Base-by-base conservation (phyloP, 345 rosid genomes). In the Psidium guajava region DNA sequence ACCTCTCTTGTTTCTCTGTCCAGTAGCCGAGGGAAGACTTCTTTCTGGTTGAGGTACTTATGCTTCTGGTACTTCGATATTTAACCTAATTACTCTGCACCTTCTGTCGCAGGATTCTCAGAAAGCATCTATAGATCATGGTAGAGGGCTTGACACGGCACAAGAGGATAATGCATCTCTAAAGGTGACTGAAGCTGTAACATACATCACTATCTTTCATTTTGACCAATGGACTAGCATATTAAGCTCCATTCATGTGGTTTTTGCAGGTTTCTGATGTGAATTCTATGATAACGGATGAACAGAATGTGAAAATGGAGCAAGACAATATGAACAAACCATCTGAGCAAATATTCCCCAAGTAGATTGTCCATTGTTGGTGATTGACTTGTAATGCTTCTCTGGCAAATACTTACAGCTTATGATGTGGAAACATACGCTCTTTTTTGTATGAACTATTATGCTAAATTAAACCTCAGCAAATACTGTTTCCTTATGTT, bases 231-330 rank as follows among this genome's bases (percentile, higher is more conserved):
- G 6, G 40, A 36, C 59, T 52, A 44, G 44, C 13, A 55, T 49
- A 50, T 82, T 51, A 82, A 44, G 47, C 56, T 49, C 83, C 47
- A 51, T 64, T 87, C 42, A 18, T 77, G 49, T 47, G 82, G 27
- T 44, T 54, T 84, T 87, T 89, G 89, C 94, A 96, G 98, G 91
- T 86, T 73, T 51, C 83, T 56, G 95, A 92, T 83, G 81, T 83
- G 47, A 89, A 87, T 86, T 86, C 95, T 12, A 90, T 93, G 95
- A 88, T 91, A 82, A 88, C 92, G 53, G 98, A 93, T 87, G 99
- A 93, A 82, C 86, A 93, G 83, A 86, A 86, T 85, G 88, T 93
- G 88, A 95, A 94, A 89, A 87, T 90, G 82, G 98, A 94, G 85
- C 94, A 91, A 75, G 99, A 94, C 84, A 92, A 88, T 83, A 56